Conservation (phyloP, 176 grass and related monocot genomes). For the sorghum (Sorghum bicolor) region DNA sequence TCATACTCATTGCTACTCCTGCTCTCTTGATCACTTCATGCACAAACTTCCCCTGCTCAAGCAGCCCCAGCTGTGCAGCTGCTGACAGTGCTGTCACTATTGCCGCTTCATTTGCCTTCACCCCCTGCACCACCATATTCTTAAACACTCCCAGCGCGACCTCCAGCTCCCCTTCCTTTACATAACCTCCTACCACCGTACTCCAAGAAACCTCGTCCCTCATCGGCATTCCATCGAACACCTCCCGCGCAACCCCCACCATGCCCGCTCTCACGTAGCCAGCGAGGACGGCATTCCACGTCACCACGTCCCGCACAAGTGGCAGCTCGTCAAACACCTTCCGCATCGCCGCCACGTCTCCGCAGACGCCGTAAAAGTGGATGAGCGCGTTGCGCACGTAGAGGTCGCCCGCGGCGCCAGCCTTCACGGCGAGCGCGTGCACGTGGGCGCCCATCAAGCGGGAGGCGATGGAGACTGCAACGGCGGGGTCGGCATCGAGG, state of each 20-base stretch:
- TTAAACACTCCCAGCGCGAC: constrained; percentile 42
- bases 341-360: constrained; percentile 36
- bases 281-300: constrained; percentile 56
- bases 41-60: constrained; percentile 58
- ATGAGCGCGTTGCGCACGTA: constrained; percentile 60
- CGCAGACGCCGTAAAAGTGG: constrained; percentile 51
- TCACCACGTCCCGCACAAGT: constrained; percentile 41
- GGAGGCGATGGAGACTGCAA: not conserved
- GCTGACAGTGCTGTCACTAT: constrained; percentile 48
- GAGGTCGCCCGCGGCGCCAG: constrained; percentile 50
- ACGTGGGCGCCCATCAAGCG: constrained; percentile 47
- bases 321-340: constrained; percentile 55
- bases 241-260: constrained; percentile 1
- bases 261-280: constrained; percentile 43
- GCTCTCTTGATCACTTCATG: constrained; percentile 26
- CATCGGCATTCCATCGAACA: constrained; percentile 55
- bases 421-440: constrained; percentile 52
- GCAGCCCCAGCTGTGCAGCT: constrained; percentile 49
- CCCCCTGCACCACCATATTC: constrained; percentile 34
- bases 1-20: constrained; percentile 16
- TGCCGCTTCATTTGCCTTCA: constrained; percentile 44
- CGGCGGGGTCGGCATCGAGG: constrained; percentile 22
- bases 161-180: constrained; percentile 54
- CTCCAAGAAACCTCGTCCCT: constrained; percentile 69
- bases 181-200: constrained; percentile 54